Evolutionary conservation across 352 stramenopile genomes (phyloP), one percentile per base, ranked within the genome.

Genomic region (Globisporangium recalcitrans): DNA sequence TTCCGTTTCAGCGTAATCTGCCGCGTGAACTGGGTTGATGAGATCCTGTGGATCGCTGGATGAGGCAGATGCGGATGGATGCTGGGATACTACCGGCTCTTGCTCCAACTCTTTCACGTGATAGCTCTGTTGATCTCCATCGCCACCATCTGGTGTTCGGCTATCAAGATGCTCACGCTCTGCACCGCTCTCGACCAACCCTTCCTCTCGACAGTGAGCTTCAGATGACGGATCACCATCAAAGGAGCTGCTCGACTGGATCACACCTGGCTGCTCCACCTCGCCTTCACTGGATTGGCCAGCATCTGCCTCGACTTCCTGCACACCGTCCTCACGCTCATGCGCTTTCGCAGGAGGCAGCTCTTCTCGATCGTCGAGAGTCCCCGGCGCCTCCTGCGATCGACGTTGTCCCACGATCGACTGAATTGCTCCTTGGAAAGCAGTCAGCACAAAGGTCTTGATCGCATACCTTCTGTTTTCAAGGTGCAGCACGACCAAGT

Each of bases 401-500:
- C 24, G 24, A 34, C 29, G 54, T 21, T 60, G 54, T 8, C 2
- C 38, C 24, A 52, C 16, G 19, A 16, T 24, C 3, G 54, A 60
- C 29, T 19, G 54, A 8, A 60, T 19, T n/a, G 54, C 38, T 4
- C 16, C 38, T 40, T 31, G 34, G 29, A 62, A 16, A 4, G 58
- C 32, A 42, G 13, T 24, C 36, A 58, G 7, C 1, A 67, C 54
- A 16, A 67, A 63, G 4, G 26, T 57, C 46, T 67, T 67, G 24
- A 32, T 31, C 8, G 63, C 34, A 21, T 59, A 59, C 54, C 63
- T 67, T 11, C 54, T 6, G 21, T 63, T 31, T 38, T 58, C 40
- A n/a, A 52, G 36, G 8, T 62, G 32, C 34, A 67, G 29, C 9
- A 63, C 47, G 34, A 67, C 31, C 27, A 34, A 61, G 36, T 67